A percentile compares a stretch with the other conserved stretches of the same genome.
Evolutionary conservation across 805 yeast genomes (phyloP).

Genomic region (Candida saitoana): DNA sequence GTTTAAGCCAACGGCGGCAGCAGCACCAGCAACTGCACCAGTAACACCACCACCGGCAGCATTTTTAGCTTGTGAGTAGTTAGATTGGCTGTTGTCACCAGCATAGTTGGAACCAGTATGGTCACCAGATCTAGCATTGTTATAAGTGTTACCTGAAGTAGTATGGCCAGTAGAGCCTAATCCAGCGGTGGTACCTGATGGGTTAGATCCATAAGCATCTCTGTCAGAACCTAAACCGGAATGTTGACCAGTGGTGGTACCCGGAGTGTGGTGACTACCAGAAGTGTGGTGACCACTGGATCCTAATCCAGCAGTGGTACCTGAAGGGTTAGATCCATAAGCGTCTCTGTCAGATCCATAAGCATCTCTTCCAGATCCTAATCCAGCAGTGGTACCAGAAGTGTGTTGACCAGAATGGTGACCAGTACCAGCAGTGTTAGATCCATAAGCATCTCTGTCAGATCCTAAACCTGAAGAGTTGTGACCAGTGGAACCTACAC

Average conservation of each 20-base stretch:
- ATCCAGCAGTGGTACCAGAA: constrained; percentile 4
- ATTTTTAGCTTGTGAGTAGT: constrained; percentile 10
- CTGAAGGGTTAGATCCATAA: constrained; percentile 9
- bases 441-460: too few relatives aligned
- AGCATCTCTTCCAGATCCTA: constrained; percentile 2
- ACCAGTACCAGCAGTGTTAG: too few relatives aligned
- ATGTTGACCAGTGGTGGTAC: constrained; percentile 3
- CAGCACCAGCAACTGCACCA: constrained; percentile 14
- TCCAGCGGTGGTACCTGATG: neutral
- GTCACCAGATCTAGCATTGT: too few relatives aligned
- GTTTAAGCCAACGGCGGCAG: constrained; percentile 9
- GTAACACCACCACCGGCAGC: constrained; percentile 6
- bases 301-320: constrained; percentile 11
- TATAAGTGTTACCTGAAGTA: constrained; percentile 4
- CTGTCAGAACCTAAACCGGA: constrained; percentile 3
- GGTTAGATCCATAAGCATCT: too few relatives aligned
- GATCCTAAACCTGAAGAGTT: constrained; percentile 4
- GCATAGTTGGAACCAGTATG: constrained; percentile 7
- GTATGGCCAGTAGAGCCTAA: constrained; percentile 2
- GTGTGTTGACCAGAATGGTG: too few relatives aligned
- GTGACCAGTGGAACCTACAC: constrained; percentile 10
- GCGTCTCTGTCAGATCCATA: too few relatives aligned
- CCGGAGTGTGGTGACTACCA: too few relatives aligned
- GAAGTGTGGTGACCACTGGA: constrained; percentile 4
- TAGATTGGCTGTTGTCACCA: constrained; percentile 7